Conservation (phyloP, 192 early-diverging fungal species). For the Mortierella claussenii region DNA sequence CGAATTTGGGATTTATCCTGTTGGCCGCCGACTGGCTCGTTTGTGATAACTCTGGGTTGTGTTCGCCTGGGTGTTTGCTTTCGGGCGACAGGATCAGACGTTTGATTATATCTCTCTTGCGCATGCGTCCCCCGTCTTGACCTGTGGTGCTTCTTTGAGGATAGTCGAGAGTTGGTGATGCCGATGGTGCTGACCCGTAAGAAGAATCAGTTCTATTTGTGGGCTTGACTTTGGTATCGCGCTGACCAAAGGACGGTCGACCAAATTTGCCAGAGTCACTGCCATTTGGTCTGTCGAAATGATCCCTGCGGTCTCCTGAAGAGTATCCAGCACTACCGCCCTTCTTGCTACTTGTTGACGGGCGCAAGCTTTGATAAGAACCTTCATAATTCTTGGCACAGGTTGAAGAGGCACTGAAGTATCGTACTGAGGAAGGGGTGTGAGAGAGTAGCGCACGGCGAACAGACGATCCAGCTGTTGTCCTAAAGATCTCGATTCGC, state of each 20-base stretch:
- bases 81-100: too few relatives aligned
- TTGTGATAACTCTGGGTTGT: conserved; percentile 18
- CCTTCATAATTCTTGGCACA: too few relatives aligned
- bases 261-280: conserved; percentile 31
- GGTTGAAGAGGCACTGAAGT: not conserved
- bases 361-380: too few relatives aligned
- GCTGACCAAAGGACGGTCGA: conserved; percentile 12
- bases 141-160: not conserved
- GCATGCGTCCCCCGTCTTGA: too few relatives aligned
- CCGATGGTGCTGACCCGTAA: not conserved
- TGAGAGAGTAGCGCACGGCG: too few relatives aligned
- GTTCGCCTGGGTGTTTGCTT: conserved; percentile 1
- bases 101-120: too few relatives aligned
- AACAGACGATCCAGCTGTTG: too few relatives aligned
- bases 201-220: not conserved
- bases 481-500: too few relatives aligned
- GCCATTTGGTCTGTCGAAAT: not conserved
- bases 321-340: too few relatives aligned
- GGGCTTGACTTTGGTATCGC: not conserved
- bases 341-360: not conserved
- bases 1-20: conserved; percentile 5
- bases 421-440: not conserved
- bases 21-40: not conserved
- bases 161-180: not conserved
- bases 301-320: too few relatives aligned